Evolutionary conservation across 192 early-diverging fungal genomes (phyloP), one percentile per base, ranked within the genome.

Genomic region (Coemansia sp.): DNA sequence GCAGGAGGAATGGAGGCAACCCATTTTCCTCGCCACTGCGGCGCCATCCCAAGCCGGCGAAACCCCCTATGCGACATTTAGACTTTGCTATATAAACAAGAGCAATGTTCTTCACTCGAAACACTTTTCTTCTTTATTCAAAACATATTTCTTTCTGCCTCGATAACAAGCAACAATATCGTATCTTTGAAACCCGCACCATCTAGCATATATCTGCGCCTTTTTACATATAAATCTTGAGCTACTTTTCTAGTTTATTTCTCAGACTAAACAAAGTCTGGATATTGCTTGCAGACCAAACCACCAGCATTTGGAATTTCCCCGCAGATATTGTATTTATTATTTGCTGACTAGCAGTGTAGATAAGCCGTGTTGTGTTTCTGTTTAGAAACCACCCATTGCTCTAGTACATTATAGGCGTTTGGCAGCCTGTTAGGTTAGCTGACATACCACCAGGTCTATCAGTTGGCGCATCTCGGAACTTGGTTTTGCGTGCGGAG

Each of bases 71-170:
- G 9, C 29, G 28, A 30, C 29, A 56, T 56, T 56, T 56, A 33
- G 53, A 56, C 28, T 33, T 56, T 56, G 7, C 10, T 56, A 56
- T 56, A 56, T 56, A 56, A 56, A 29, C 53, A 29, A 33, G 53
- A 33, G 53, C 30, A 56, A n/a, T 1, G 53, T 1, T 28, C 31
- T 20, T 29, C 53, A 10, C 53, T 56, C 16, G 30, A 18, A 30
- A 5, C 26, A 29, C 16, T 56, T 34, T 33, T 31, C 15, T 56
- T 33, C 30, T 56, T 5, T 40, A 7, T 40, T 13, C 8, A 40
- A 15, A 7, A 1, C 37, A 40, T 40, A 40, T 3, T 40, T 40
- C 15, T 15, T 40, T 13, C 15, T 49, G 46, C 5, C n/a, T 49
- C 46, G 46, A 25, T 25, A 49, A 13, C 23, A 49, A 49, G 13